phyloP scores from a whole-genome alignment of 768 basidiomycete genomes.

The Tephrocybe sp. region DNA sequence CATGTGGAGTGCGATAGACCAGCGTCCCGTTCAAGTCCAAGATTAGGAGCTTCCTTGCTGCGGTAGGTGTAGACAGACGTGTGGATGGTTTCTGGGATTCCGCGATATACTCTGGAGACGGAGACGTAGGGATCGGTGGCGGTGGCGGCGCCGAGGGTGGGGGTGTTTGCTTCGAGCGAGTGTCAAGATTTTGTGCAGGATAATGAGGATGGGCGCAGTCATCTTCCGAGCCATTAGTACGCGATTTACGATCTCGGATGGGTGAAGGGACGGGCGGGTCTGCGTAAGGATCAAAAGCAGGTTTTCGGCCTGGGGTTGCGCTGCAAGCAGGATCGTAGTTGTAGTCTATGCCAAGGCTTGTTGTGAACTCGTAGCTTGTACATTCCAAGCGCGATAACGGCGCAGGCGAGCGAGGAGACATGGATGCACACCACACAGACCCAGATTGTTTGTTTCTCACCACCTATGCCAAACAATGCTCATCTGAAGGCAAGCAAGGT shows the following conservation, averaged over 20 bases:
- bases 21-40: constrained; percentile 78
- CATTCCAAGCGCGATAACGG: too few species aligned
- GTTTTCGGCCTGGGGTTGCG: neutral
- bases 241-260: too few species aligned
- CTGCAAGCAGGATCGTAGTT: constrained; percentile 25
- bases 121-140: constrained; percentile 38
- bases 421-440: too few species aligned
- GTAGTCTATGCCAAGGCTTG: constrained; percentile 16
- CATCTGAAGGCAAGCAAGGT: too few species aligned
- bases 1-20: constrained; percentile 53
- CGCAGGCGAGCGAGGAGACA: too few species aligned
- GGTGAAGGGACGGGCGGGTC: constrained; percentile 6
- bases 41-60: constrained; percentile 60
- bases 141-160: constrained; percentile 21
- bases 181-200: too few species aligned
- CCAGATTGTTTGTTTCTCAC: too few species aligned
- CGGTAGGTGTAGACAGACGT: constrained; percentile 22
- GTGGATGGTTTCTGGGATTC: constrained; percentile 28
- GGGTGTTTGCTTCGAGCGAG: too few species aligned
- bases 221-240: too few species aligned
- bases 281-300: constrained; percentile 22
- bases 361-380: neutral
- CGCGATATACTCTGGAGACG: constrained; percentile 31
- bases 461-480: too few species aligned
- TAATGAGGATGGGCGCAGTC: too few species aligned